These are phyloP conservation scores for Crassisporium funariophilum DNA, from an alignment of 768 basidiomycete species.

Conservation along the genomic window DNA sequence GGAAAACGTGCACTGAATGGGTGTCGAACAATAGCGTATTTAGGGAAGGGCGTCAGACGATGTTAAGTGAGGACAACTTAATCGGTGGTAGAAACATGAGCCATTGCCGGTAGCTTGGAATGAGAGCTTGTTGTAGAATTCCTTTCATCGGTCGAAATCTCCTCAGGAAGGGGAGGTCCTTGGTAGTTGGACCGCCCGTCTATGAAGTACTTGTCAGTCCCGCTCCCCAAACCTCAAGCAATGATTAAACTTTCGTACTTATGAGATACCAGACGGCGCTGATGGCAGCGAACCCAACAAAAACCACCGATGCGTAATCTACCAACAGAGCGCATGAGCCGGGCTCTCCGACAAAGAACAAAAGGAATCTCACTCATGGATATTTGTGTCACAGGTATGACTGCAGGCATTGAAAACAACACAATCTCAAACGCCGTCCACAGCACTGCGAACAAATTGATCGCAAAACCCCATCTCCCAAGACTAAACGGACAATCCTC, in stretches of 20 bases:
- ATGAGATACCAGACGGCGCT: conserved; percentile 64
- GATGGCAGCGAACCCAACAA: conserved; percentile 60
- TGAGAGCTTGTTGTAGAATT: conserved; percentile 4
- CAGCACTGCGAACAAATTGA: conserved; percentile 56
- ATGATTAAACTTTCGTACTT: conserved; percentile 36
- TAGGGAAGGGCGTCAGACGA: too few relatives aligned
- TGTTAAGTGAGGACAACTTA: too few relatives aligned
- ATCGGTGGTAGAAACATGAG: too few relatives aligned
- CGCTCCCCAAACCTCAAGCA: not conserved
- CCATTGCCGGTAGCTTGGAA: not conserved
- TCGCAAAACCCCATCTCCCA: conserved; percentile 43
- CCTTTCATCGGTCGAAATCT: conserved; percentile 1
- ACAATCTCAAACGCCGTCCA: conserved; percentile 66
- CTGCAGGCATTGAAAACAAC: conserved; percentile 69
- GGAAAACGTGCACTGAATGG: too few relatives aligned
- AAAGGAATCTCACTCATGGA: conserved; percentile 45
- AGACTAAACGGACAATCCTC: conserved; percentile 52
- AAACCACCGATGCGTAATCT: conserved; percentile 73
- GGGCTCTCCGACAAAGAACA: not conserved
- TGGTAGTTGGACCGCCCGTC: conserved; percentile 45
- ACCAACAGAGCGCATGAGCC: not conserved
- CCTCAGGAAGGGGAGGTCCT: conserved; percentile 42
- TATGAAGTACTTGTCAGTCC: conserved; percentile 14
- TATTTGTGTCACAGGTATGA: conserved; percentile 51
- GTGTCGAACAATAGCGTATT: too few relatives aligned